Conservation (phyloP, 2,329 filamentous ascomycete species). For the Bisporella sp. region DNA sequence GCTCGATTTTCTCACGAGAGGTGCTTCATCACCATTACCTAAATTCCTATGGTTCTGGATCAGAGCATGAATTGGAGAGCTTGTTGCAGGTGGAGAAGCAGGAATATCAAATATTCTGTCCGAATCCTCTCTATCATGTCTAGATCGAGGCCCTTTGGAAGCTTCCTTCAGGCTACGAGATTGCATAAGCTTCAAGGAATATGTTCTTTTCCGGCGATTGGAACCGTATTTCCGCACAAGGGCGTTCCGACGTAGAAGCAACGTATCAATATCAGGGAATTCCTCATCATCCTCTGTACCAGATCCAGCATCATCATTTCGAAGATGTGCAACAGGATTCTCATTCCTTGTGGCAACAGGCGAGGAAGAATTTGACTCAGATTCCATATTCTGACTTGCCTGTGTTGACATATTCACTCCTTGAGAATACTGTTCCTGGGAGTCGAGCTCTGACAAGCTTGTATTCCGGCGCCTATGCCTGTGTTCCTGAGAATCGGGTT, state of each 20-base stretch:
- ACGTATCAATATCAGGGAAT: slow-evolving; percentile 23
- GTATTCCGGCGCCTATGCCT: slow-evolving; percentile 4
- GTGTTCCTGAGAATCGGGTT: slow-evolving; percentile 10
- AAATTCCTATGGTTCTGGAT: no score
- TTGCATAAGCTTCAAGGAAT: slow-evolving; percentile 9
- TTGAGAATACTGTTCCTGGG: slow-evolving; percentile 18
- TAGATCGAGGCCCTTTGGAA: neutral
- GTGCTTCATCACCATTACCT: no score
- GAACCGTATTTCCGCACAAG: neutral
- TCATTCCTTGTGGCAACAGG: neutral
- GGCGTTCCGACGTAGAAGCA: slow-evolving; percentile 10
- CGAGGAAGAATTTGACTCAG: slow-evolving; percentile 15
- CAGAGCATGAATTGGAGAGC: slow-evolving; percentile 18
- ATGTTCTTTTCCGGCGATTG: neutral
- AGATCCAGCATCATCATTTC: neutral
- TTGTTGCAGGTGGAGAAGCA: slow-evolving; percentile 33
- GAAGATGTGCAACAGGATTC: neutral
- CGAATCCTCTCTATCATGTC: neutral
- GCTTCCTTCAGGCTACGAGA: neutral
- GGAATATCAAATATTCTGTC: slow-evolving; percentile 30
- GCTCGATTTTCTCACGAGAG: no score
- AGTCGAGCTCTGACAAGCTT: slow-evolving; percentile 13
- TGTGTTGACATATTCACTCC: slow-evolving; percentile 8
- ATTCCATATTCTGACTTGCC: slow-evolving; percentile 19
- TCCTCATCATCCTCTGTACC: slow-evolving; percentile 10